Conservation (phyloP, 2,329 filamentous ascomycete genomes). For the Verticillium klebahnii region DNA sequence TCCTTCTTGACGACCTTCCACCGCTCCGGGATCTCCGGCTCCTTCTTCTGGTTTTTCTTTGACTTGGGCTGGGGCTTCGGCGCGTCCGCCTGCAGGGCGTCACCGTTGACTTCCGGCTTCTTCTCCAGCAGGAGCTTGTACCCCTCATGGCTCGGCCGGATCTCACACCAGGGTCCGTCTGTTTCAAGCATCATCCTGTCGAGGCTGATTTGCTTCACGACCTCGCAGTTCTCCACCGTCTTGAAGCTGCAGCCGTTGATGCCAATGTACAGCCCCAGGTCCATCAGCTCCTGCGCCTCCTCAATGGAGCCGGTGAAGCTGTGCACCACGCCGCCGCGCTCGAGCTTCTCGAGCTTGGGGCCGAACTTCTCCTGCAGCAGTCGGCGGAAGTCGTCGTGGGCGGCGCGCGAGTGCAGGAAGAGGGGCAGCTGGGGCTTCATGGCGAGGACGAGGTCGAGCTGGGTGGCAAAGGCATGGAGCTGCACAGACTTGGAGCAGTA, state of each 20-base stretch:
- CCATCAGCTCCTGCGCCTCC: slow-evolving; percentile 78
- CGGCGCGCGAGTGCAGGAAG: slow-evolving; percentile 88
- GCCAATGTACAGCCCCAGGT: slow-evolving; percentile 82
- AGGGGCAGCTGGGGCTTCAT: slow-evolving; percentile 73
- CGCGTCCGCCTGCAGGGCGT: slow-evolving; percentile 8
- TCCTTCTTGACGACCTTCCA: slow-evolving; percentile 93
- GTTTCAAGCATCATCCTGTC: slow-evolving; percentile 89
- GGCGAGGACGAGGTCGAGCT: slow-evolving; percentile 71
- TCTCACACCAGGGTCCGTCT: slow-evolving; percentile 97
- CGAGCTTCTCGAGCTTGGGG: slow-evolving; percentile 57
- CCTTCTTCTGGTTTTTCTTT: slow-evolving; percentile 52
- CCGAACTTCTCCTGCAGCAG: slow-evolving; percentile 59
- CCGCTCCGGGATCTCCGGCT: slow-evolving; percentile 63
- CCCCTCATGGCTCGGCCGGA: slow-evolving; percentile 81
- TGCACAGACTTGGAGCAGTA: slow-evolving; percentile 76
- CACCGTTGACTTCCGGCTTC: slow-evolving; percentile 23
- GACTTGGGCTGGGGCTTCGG: slow-evolving; percentile 26
- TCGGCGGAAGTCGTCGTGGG: slow-evolving; percentile 76
- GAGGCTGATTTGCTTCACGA: slow-evolving; percentile 74
- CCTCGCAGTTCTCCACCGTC: slow-evolving; percentile 82
- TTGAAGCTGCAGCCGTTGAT: slow-evolving; percentile 97
- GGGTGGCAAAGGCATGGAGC: slow-evolving; percentile 76
- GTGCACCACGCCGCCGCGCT: slow-evolving; percentile 81
- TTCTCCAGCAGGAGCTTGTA: slow-evolving; percentile 60
- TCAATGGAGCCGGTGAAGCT: slow-evolving; percentile 86